Evolutionary conservation across 768 basidiomycete genomes (phyloP), one percentile per base, ranked within the genome.

Genomic region (Lactarius akahatsu): DNA sequence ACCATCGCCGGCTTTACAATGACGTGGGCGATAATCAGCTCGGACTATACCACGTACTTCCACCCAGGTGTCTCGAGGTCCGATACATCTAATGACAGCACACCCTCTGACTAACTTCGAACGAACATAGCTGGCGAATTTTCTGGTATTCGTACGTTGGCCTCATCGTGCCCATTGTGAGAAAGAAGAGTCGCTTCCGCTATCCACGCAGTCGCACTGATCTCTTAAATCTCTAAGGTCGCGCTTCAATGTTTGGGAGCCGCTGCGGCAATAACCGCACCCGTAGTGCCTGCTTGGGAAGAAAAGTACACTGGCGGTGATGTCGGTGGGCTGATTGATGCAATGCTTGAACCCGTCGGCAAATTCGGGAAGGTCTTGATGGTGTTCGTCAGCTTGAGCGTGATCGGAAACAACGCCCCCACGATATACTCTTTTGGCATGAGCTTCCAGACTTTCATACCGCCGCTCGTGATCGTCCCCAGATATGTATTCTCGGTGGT

Each of bases 381-480:
- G 0, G 88, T 90, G 32, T 73, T 94, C 62, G 80, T 94, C 69
- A 85, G 88, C n/a, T 76, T 95, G 36, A 87, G 87, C 65, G 86
- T 92, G 15, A 86, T 87, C 2, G 90, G 85, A 3, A 95, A 94
- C 77, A 88, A 92, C 55, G 90, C 91, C 1, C 85, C 88, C 2
- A 89, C 91, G 7, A 86, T 94, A 68, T 97, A 97, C 75, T 91
- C 89, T 54, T 83, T 89, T 64, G 85, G 86, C 69, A 81, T 94
- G 65, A 88, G 85, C 73, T 78, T 91, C 69, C 92, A 94, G 73
- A 80, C 89, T 1, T 80, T 88, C 71, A 74, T 89, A 5, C 90
- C 91, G 0, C 79, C 77, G 50, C 79, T 87, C 40, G 78, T 81
- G 13, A 76, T 73, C 65, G 80, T 91, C 8, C 91, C 90, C 1